These are phyloP conservation scores for Ceratobasidium sp. DNA, from an alignment of 1,284 basidiomycete species.

Conservation along the genomic window DNA sequence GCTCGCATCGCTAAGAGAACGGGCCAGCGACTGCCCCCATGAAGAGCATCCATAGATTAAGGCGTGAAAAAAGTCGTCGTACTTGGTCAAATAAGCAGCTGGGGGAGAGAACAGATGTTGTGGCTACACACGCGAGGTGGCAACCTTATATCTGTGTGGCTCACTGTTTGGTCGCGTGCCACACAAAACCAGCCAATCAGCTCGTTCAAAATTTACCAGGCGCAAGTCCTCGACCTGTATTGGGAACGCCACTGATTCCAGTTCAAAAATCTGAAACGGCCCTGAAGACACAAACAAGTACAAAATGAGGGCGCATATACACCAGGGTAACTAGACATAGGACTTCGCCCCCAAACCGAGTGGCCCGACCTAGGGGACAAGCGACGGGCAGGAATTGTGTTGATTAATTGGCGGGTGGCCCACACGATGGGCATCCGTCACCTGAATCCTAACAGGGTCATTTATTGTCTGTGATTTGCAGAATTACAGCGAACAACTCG, in stretches of 20 bases:
- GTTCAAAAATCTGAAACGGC: too few relatives aligned
- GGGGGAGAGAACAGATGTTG: neutral
- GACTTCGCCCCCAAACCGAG: too few relatives aligned
- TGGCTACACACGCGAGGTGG: neutral
- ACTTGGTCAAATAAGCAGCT: neutral
- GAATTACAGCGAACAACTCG: too few relatives aligned
- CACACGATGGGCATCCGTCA: too few relatives aligned
- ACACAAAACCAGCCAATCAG: neutral
- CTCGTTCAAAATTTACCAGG: neutral
- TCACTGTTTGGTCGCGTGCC: neutral
- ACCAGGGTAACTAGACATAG: too few relatives aligned
- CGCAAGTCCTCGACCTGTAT: neutral
- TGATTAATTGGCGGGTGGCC: too few relatives aligned
- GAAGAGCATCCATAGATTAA: conserved; percentile 1
- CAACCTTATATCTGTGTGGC: neutral
- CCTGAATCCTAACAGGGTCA: too few relatives aligned
- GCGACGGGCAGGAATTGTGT: too few relatives aligned
- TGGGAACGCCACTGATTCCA: neutral
- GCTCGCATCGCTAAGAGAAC: neutral
- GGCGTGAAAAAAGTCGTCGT: neutral
- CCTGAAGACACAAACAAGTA: too few relatives aligned
- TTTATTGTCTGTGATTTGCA: too few relatives aligned
- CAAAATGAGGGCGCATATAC: too few relatives aligned
- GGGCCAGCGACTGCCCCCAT: conserved; percentile 7
- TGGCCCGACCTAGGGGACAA: too few relatives aligned